These are phyloP conservation scores for Euptelea pleiosperma DNA, from an alignment of 164 flowering plant species.

Conservation along the genomic window DNA sequence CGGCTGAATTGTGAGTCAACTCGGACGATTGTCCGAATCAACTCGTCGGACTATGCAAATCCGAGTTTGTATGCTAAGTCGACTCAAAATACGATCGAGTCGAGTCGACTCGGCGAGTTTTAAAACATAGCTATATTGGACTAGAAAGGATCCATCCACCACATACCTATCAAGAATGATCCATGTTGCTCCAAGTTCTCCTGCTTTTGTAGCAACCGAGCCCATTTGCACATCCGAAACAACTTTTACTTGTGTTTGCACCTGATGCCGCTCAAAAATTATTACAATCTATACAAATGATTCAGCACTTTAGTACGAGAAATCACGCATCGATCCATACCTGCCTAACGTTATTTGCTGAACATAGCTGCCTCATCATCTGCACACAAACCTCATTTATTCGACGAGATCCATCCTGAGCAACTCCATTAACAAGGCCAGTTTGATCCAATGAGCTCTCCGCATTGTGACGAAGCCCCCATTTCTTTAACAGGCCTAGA, in stretches of 20 bases:
- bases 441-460: neutral
- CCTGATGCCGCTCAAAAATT: constrained; percentile 17
- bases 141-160: neutral
- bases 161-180: constrained; percentile 35
- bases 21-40: too few species aligned
- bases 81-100: too few species aligned
- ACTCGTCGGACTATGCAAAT: too few species aligned
- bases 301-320: neutral
- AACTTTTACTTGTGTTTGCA: constrained; percentile 26
- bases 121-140: too few species aligned
- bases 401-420: neutral
- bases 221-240: constrained; percentile 20
- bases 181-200: constrained; percentile 38
- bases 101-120: too few species aligned
- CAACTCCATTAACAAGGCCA: constrained; percentile 4
- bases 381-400: constrained; percentile 22
- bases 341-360: constrained; percentile 23
- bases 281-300: neutral
- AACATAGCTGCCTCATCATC: constrained; percentile 34
- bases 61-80: too few species aligned
- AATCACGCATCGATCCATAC: constrained; percentile 2
- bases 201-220: constrained; percentile 25
- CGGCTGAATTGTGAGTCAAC: too few species aligned
- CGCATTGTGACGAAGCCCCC: constrained; percentile 14
- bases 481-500: constrained; percentile 30